Conservation (phyloP, 1,139 yeast genomes). For the Yamadazyma kanchanaburiensis region DNA sequence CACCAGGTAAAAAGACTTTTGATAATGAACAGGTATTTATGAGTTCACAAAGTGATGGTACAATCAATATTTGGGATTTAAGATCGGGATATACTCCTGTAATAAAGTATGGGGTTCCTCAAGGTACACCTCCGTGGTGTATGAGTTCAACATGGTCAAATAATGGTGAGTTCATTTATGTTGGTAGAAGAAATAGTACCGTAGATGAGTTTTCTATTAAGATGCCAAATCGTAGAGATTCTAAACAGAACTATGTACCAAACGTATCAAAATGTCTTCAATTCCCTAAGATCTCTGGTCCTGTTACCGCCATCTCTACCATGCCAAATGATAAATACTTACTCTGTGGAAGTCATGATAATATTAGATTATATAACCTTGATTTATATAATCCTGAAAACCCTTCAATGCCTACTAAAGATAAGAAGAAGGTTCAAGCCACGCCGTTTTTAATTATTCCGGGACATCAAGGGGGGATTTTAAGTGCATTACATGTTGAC, state of each 20-base stretch:
- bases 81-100: constrained; percentile 49
- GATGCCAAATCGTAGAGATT: constrained; percentile 42
- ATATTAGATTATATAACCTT: constrained; percentile 80
- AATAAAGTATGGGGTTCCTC: constrained; percentile 53
- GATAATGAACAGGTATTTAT: constrained; percentile 61
- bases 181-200: constrained; percentile 85
- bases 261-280: constrained; percentile 58
- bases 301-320: constrained; percentile 77
- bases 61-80: constrained; percentile 78
- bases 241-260: constrained; percentile 27
- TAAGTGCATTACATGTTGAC: constrained; percentile 66
- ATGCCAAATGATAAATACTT: constrained; percentile 80
- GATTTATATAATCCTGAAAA: constrained; percentile 44
- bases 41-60: constrained; percentile 84
- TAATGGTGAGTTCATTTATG: constrained; percentile 75
- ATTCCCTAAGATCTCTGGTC: constrained; percentile 88
- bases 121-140: constrained; percentile 90
- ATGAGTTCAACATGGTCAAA: constrained; percentile 89
- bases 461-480: constrained; percentile 58
- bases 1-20: constrained; percentile 20
- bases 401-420: constrained; percentile 14
- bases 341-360: constrained; percentile 87
- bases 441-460: constrained; percentile 63
- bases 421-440: constrained; percentile 34
- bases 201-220: constrained; percentile 83